Conservation (phyloP, 306 rosid genomes). For the Corylus avellana region DNA sequence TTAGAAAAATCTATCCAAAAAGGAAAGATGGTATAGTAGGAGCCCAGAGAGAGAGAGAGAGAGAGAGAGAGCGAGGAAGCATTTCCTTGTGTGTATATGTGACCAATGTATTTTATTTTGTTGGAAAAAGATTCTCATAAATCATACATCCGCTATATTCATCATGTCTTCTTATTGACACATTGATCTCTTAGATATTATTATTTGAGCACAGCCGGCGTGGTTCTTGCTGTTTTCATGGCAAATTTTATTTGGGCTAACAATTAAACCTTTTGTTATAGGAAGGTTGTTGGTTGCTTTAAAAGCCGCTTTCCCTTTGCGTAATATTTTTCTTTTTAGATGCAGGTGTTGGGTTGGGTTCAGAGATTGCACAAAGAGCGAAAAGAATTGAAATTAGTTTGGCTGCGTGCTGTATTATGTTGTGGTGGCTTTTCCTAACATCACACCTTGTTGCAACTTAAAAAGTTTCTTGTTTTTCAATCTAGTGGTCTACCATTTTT, state of each 20-base stretch:
- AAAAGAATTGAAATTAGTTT: not conserved
- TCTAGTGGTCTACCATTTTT: too few relatives aligned
- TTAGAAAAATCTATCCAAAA: too few relatives aligned
- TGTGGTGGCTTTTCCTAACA: not conserved
- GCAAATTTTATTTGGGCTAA: not conserved
- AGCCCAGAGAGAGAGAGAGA: too few relatives aligned
- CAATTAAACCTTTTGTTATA: not conserved
- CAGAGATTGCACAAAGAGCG: not conserved
- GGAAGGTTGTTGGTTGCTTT: not conserved
- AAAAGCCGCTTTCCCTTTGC: not conserved
- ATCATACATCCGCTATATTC: too few relatives aligned
- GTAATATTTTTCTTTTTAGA: not conserved
- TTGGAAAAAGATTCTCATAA: not conserved
- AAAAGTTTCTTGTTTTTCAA: not conserved
- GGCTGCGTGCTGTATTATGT: not conserved
- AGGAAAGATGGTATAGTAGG: too few relatives aligned
- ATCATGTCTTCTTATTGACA: not conserved
- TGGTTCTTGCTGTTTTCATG: too few relatives aligned
- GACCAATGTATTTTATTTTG: not conserved
- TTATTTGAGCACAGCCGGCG: too few relatives aligned
- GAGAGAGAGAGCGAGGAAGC: too few relatives aligned
- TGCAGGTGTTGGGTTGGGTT: not conserved
- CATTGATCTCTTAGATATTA: not conserved
- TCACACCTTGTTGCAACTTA: not conserved
- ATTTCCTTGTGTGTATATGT: too few relatives aligned